Evolutionary conservation across 345 rosid species (phyloP).

Genomic region (Pistacia vera): DNA sequence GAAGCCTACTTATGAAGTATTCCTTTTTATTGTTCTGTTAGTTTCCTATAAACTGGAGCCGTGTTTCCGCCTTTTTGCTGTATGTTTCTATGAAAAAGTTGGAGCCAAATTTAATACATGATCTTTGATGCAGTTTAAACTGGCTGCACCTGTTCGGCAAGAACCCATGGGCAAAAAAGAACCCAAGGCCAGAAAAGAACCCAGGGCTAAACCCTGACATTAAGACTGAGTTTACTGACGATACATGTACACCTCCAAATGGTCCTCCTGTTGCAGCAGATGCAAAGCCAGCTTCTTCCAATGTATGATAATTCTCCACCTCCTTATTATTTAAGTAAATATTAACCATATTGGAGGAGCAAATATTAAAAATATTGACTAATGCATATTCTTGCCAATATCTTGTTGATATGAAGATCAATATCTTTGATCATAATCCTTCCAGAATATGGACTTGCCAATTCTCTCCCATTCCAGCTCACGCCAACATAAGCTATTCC

Average conservation of each 20-base stretch:
- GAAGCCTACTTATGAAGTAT: neutral
- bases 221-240: conserved; percentile 76
- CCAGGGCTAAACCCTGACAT: conserved; percentile 88
- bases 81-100: neutral
- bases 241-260: conserved; percentile 62
- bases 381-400: neutral
- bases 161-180: conserved; percentile 24
- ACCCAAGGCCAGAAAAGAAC: too few relatives aligned
- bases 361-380: conserved; percentile 1
- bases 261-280: conserved; percentile 68
- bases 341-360: neutral
- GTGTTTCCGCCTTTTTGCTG: neutral
- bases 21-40: neutral
- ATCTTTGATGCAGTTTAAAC: conserved; percentile 55
- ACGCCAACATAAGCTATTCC: too few relatives aligned
- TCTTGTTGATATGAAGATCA: too few relatives aligned
- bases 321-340: neutral
- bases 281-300: conserved; percentile 56
- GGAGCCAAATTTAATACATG: neutral
- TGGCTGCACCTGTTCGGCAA: conserved; percentile 74
- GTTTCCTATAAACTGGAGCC: neutral
- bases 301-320: conserved; percentile 40
- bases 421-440: too few relatives aligned
- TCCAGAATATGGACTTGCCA: too few relatives aligned
- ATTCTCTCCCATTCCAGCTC: too few relatives aligned